phyloP scores from a whole-genome alignment of 1,284 basidiomycete species.

The Schizophyllum commune region DNA sequence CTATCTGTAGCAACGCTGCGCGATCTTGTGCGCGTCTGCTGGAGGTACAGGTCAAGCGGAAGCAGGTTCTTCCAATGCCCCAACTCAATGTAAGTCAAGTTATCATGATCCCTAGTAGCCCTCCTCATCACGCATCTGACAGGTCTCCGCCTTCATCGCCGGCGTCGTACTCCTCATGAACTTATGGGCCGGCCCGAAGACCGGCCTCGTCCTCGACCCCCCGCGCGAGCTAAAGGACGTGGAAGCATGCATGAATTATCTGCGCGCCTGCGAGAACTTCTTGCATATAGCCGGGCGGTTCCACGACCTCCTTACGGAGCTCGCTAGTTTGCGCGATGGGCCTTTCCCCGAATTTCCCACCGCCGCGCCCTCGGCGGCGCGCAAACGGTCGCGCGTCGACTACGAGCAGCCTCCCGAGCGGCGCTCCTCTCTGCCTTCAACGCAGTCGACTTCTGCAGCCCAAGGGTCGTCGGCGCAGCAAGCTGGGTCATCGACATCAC shows the following conservation, averaged over 20 bases:
- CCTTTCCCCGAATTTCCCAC: neutral
- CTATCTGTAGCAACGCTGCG: constrained; percentile 65
- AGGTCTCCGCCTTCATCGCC: neutral
- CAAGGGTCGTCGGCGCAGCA: neutral
- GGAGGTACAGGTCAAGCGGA: constrained; percentile 23
- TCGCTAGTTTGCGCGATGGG: neutral
- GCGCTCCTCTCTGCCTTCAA: neutral
- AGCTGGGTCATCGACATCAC: neutral
- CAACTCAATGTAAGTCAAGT: neutral
- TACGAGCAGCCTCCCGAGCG: neutral
- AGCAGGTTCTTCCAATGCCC: neutral
- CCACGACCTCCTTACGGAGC: neutral
- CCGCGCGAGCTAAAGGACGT: constrained; percentile 48
- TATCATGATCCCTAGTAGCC: neutral
- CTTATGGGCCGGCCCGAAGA: constrained; percentile 3
- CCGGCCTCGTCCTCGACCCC: constrained; percentile 33
- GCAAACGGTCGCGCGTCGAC: neutral
- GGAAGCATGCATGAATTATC: constrained; percentile 46
- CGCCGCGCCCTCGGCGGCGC: neutral
- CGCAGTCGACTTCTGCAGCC: neutral
- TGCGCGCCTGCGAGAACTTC: constrained; percentile 36
- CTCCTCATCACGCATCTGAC: neutral
- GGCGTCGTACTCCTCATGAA: constrained; percentile 1
- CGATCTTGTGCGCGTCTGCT: constrained; percentile 53
- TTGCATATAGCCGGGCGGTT: neutral